phyloP scores from a whole-genome alignment of 176 grass and related monocot genomes.

The Lolium multiflorum region DNA sequence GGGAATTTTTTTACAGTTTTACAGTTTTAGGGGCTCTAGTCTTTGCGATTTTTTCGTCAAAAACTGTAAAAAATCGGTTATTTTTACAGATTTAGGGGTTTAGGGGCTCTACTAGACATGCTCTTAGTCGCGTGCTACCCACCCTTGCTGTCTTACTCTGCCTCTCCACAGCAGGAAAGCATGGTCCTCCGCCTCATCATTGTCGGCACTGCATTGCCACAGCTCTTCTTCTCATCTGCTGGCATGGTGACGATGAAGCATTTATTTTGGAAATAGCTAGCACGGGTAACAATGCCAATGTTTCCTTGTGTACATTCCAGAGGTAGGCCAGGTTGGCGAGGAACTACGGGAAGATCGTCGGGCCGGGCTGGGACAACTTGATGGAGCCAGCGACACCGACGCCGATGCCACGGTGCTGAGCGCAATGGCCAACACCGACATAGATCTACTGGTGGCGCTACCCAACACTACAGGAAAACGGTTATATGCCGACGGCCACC shows the following conservation, averaged over 20 bases:
- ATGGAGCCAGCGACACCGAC: conserved; percentile 53
- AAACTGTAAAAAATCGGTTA: too few relatives aligned
- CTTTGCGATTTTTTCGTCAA: too few relatives aligned
- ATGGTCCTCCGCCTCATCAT: conserved; percentile 6
- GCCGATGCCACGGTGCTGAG: conserved; percentile 42
- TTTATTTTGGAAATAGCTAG: not conserved
- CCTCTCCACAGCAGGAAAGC: not conserved
- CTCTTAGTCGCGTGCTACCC: too few relatives aligned
- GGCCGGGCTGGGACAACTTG: conserved; percentile 56
- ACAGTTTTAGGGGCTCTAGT: too few relatives aligned
- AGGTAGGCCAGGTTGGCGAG: conserved; percentile 58
- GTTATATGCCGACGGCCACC: too few relatives aligned
- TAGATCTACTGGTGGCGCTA: conserved; percentile 56
- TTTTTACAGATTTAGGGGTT: too few relatives aligned
- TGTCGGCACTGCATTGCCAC: not conserved
- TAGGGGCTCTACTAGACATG: too few relatives aligned
- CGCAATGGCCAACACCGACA: conserved; percentile 53
- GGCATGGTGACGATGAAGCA: not conserved
- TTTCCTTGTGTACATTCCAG: conserved; percentile 3
- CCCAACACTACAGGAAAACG: too few relatives aligned
- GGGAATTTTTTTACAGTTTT: too few relatives aligned
- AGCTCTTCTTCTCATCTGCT: conserved; percentile 22
- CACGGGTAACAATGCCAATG: not conserved
- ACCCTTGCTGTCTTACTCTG: too few relatives aligned
- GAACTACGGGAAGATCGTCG: conserved; percentile 63